Base-by-base conservation (phyloP, 78 protist genomes). In the Dictyostelium firmibasis region DNA sequence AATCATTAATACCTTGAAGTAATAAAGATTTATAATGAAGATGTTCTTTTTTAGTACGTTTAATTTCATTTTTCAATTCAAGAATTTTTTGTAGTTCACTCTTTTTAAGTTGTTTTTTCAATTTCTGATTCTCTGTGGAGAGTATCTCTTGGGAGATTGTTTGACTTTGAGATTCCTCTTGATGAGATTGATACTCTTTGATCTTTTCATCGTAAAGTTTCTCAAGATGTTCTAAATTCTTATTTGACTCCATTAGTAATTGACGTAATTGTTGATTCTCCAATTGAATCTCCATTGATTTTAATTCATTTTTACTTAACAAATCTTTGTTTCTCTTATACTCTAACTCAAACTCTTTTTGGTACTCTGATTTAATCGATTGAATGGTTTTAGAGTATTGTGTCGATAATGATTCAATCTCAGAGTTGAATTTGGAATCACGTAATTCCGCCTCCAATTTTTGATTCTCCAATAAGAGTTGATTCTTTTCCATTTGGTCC, bases 21-120 rank as follows among this genome's bases (percentile, higher is more conserved):
- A 89, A n/a, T 23, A 89, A 31, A 2, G 93, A 81, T 81, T 78
- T 64, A 81, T 81, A 81, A 35, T 89, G 64, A 50, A 50, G 18
- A 47, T 81, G 94, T 81, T 89, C 87, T 70, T 89, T 43, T 33
- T 81, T 69, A 0, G 94, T 79, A 31, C 94, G 35, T 69, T 89
- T 78, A 67, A 89, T 35, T 47, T 89, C 94, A 60, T 89, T 81
- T 33, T 89, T 78, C 6, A 89, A 27, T 41, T 89, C 94, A 7
- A 29, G 41, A 31, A 81, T 89, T 25, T 89, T 78, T 25, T 81
- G 44, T 4, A 75, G 4, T 67, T 89, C 94, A 74, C 83, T 81
- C 36, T 47, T 43, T 70, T 89, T 69, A 29, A 23, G 43, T 44
- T 84, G 64, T 27, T 89, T 81, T 18, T 47, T 78, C 31, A 83